Evolutionary conservation across 1,139 yeast genomes (phyloP).

Genomic region (Sugiyamaella novakii): DNA sequence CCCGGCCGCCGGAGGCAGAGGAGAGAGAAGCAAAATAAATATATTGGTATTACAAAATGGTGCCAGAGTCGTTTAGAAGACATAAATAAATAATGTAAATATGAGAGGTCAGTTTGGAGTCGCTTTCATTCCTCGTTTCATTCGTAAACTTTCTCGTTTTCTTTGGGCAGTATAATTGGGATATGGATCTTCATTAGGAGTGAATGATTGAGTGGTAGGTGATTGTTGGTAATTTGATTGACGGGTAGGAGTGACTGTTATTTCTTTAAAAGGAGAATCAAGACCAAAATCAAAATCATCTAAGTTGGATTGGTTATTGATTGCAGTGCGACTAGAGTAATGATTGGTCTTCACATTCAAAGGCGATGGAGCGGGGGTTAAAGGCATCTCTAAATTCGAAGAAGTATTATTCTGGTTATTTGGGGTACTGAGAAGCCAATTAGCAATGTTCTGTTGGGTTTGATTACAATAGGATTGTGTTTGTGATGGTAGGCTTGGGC

Average conservation of each 20-base stretch:
- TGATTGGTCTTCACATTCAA: slow-evolving; percentile 4
- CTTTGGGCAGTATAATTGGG: slow-evolving; percentile 40
- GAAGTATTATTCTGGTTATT: background rate
- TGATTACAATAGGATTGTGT: slow-evolving; percentile 2
- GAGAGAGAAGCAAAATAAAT: background rate
- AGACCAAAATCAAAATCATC: slow-evolving; percentile 21
- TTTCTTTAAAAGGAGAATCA: slow-evolving; percentile 19
- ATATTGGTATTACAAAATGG: slow-evolving; percentile 9
- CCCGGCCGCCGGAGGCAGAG: slow-evolving; percentile 14
- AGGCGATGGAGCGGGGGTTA: slow-evolving; percentile 22
- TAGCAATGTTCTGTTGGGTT: slow-evolving; percentile 17
- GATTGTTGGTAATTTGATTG: background rate
- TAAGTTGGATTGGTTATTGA: background rate
- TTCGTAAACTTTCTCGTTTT: slow-evolving; percentile 42
- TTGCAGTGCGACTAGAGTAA: background rate
- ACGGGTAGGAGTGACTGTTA: slow-evolving; percentile 7
- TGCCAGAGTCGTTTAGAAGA: slow-evolving; percentile 10
- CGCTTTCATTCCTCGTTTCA: slow-evolving; percentile 40
- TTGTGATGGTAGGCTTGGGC: background rate
- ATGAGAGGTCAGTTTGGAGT: background rate
- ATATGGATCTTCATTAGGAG: slow-evolving; percentile 30
- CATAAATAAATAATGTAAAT: slow-evolving; percentile 4
- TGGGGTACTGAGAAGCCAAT: slow-evolving; percentile 19
- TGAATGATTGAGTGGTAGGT: slow-evolving; percentile 17
- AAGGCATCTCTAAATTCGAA: slow-evolving; percentile 6